Base-by-base conservation (phyloP, 495 filamentous ascomycete species). In the Hypoxylon fuscum region DNA sequence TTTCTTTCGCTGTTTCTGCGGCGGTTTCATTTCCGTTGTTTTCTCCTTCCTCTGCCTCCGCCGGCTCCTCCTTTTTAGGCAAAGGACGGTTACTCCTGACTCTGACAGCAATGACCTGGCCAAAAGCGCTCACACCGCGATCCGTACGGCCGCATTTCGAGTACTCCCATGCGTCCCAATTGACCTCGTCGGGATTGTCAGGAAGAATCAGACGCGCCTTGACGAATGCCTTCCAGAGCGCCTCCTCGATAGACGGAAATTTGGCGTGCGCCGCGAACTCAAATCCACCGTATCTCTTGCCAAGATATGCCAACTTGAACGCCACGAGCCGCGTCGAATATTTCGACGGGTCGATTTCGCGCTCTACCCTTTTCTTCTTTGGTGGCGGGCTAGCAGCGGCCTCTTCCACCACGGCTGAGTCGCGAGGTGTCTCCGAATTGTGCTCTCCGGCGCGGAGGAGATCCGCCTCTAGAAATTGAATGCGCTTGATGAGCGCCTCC, bases 81-180 rank as follows among this genome's bases (percentile, higher is more conserved):
- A 82, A 45, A 5, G 90, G 91, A 52, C 86, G 76, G 50, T 87
- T 87, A 75, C 91, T 96, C 66, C 95, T 84, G 18, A 98, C 85
- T 44, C 88, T 77, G 34, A 98, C 74, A 5, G 84, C 87, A 72
- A 98, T 86, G 50, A 98, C 95, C 77, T 98, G 95, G 3, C 95
- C 96, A 79, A 98, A 98, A 5, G 95, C 92, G 77, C 92, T 96
- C 23, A 98, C 95, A 18, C 95, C 95, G 51, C 83, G 83, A 70
- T 98, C 95, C 12, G 95, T 98, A 50, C 95, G 80, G 1, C 95
- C 95, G 67, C 94, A 96, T 72, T 98, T 98, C 1, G 90, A 90
- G 74, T 97, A 98, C 43, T 96, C 88, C 68, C 83, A 90, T 0
- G 87, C 87, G 27, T 90, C 85, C 83, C 91, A 96, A 69, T 90